Conservation (phyloP, 2,329 filamentous ascomycete species). For the Aspergillus awamori region DNA sequence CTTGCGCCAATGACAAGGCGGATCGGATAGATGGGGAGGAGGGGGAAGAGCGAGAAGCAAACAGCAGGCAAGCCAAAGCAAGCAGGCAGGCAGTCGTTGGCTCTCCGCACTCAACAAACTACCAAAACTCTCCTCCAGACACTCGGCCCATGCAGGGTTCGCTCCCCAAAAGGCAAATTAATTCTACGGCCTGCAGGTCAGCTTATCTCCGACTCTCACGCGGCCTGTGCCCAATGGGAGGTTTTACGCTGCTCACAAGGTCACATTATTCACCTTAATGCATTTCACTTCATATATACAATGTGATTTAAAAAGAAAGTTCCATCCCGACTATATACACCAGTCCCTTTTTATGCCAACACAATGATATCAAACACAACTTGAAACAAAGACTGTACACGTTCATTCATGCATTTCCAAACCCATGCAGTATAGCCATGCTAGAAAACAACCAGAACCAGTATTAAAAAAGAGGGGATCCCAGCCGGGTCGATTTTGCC, state of each 20-base stretch:
- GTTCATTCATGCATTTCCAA: neutral
- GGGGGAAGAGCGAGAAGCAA: neutral
- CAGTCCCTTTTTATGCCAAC: neutral
- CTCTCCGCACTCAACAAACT: too few species aligned
- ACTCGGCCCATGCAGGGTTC: neutral
- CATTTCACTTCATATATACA: neutral
- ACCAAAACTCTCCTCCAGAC: neutral
- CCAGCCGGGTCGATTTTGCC: too few species aligned
- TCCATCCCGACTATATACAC: conserved; percentile 2
- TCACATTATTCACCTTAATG: neutral
- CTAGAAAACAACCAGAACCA: neutral
- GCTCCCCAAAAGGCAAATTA: neutral
- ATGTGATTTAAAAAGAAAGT: neutral
- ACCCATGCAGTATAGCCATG: neutral
- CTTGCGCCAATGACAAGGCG: neutral
- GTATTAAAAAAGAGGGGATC: neutral
- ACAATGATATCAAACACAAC: neutral
- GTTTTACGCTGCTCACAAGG: neutral
- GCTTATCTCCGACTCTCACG: neutral
- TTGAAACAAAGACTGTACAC: neutral
- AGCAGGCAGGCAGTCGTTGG: too few species aligned
- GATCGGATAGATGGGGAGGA: neutral
- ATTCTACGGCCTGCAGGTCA: neutral
- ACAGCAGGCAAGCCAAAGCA: too few species aligned
- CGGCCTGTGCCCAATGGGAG: neutral